A percentile compares a stretch with the other conserved stretches of the same genome.
These are phyloP conservation scores for Terfezia boudieri DNA, from an alignment of 495 filamentous ascomycete species.

Conservation along the genomic window DNA sequence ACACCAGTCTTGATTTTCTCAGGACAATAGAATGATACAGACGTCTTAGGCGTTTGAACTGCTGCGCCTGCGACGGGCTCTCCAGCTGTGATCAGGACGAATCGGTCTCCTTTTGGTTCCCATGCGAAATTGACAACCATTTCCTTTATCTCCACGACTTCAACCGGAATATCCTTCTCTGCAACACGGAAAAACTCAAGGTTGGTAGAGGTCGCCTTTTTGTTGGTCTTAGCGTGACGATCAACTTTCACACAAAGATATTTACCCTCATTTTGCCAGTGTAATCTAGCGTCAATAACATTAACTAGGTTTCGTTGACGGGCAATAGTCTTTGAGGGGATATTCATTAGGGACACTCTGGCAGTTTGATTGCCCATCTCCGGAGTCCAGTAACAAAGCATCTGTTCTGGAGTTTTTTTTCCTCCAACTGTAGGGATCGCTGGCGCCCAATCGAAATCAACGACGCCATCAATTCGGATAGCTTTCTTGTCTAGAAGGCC, in stretches of 20 bases:
- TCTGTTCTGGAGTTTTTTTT: conserved; percentile 75
- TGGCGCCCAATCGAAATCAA: conserved; percentile 96
- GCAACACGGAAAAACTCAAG: conserved; percentile 92
- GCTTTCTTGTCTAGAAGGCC: conserved; percentile 66
- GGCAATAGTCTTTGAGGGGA: conserved; percentile 80
- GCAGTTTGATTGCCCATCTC: conserved; percentile 98
- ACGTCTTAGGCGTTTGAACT: conserved; percentile 73
- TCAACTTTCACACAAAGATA: conserved; percentile 98
- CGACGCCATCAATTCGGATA: conserved; percentile 85
- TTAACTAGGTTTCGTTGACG: conserved; percentile 93
- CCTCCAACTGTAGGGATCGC: conserved; percentile 44
- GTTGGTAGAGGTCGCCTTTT: conserved; percentile 90
- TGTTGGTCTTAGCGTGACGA: conserved; percentile 80
- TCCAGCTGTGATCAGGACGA: conserved; percentile 87
- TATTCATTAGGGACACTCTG: conserved; percentile 85
- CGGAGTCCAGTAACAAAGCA: conserved; percentile 96
- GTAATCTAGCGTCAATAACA: conserved; percentile 85
- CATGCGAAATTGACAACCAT: conserved; percentile 98
- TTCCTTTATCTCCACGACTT: conserved; percentile 95
- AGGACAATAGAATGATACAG: conserved; percentile 85
- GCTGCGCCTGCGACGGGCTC: conserved; percentile 57
- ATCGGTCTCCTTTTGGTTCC: conserved; percentile 92
- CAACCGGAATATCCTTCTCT: conserved; percentile 93
- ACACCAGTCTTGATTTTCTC: conserved; percentile 69
- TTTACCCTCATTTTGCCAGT: conserved; percentile 84